Evolutionary conservation across 2,329 filamentous ascomycete species (phyloP).

Genomic region (Endoconidiophora polonica): DNA sequence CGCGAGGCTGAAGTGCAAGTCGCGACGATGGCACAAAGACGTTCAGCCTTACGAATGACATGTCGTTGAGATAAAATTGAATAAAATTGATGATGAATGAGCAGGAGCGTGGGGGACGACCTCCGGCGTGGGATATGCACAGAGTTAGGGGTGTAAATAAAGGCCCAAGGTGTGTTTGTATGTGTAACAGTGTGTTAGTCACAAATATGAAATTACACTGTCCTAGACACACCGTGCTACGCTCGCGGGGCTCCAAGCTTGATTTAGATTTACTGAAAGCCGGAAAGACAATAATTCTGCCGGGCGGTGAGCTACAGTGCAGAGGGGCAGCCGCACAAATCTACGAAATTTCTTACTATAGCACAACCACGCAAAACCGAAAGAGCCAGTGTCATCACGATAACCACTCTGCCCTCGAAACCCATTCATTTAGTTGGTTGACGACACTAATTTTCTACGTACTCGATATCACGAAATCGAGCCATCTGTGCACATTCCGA

Average conservation of each 20-base stretch:
- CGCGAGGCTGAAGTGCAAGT: neutral
- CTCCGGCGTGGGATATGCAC: slow-evolving; percentile 8
- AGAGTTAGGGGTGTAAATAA: slow-evolving; percentile 4
- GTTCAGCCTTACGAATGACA: slow-evolving; percentile 9
- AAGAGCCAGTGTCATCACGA: slow-evolving; percentile 9
- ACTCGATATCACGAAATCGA: neutral
- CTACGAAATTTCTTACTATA: slow-evolving; percentile 13
- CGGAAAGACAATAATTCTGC: slow-evolving; percentile 6
- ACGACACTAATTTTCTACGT: neutral
- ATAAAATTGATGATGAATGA: slow-evolving; percentile 9
- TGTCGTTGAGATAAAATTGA: slow-evolving; percentile 7
- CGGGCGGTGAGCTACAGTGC: slow-evolving; percentile 10
- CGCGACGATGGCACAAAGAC: neutral
- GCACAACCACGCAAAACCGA: slow-evolving; percentile 10
- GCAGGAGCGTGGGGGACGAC: slow-evolving; percentile 8
- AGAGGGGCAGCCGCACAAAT: slow-evolving; percentile 13
- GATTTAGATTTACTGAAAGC: neutral
- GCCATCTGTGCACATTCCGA: neutral
- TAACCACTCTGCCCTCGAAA: slow-evolving; percentile 4
- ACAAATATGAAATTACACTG: neutral
- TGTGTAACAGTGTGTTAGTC: slow-evolving; percentile 4
- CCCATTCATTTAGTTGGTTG: neutral
- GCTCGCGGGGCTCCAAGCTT: slow-evolving; percentile 7
- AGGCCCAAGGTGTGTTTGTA: slow-evolving; percentile 1
- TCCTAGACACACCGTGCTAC: neutral